A percentile compares a stretch with the other conserved stretches of the same genome.
Conservation (phyloP, 164 flowering plant species). For the Aristolochia californica region DNA sequence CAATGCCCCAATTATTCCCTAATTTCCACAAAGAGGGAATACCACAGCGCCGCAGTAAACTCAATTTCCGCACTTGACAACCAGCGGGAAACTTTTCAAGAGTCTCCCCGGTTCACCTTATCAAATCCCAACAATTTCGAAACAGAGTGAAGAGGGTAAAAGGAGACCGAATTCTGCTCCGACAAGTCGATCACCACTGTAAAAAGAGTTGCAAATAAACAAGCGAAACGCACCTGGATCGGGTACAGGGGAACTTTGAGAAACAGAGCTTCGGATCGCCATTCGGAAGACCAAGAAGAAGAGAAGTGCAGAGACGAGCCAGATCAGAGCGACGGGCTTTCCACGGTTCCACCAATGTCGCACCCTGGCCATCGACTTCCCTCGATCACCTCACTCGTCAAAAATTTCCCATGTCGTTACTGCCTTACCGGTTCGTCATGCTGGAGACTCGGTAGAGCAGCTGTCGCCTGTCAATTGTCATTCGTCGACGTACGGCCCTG, state of each 20-base stretch:
- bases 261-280: constrained; percentile 32
- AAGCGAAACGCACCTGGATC: too few species aligned
- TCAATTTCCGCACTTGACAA: not conserved
- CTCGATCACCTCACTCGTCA: not conserved
- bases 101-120: not conserved
- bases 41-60: not conserved
- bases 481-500: not conserved
- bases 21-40: too few species aligned
- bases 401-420: not conserved
- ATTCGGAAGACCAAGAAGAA: constrained; percentile 39
- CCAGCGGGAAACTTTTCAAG: not conserved
- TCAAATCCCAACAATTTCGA: too few species aligned
- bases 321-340: constrained; percentile 30
- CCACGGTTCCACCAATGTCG: constrained; percentile 28
- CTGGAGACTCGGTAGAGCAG: not conserved
- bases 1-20: not conserved
- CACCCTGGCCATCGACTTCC: constrained; percentile 18
- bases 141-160: too few species aligned
- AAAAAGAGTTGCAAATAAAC: not conserved
- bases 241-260: constrained; percentile 3
- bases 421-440: not conserved
- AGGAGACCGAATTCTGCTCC: too few species aligned
- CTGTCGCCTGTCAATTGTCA: not conserved
- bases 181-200: not conserved
- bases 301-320: constrained; percentile 37